phyloP scores from a whole-genome alignment of 495 filamentous ascomycete genomes.

The Choiromyces venosus region DNA sequence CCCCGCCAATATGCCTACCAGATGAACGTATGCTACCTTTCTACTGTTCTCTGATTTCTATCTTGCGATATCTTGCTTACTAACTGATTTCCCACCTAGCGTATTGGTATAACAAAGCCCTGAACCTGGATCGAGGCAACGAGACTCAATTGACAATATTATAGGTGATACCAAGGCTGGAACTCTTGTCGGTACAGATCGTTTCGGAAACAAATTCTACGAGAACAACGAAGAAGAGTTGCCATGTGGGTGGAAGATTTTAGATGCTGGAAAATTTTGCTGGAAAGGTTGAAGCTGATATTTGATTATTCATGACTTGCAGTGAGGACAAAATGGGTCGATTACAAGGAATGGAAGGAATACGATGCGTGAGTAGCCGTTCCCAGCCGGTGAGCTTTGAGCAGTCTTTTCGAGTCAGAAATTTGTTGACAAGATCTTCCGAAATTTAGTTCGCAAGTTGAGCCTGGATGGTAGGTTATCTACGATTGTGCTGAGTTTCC shows the following conservation, averaged over 20 bases:
- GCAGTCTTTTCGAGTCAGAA: neutral
- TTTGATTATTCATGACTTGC: neutral
- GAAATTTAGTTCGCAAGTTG: conserved; percentile 63
- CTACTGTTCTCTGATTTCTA: conserved; percentile 4
- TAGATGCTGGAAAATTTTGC: neutral
- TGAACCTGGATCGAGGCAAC: too few relatives aligned
- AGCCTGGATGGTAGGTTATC: conserved; percentile 74
- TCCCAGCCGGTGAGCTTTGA: neutral
- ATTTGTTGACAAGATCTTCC: conserved; percentile 1
- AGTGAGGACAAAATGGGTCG: conserved; percentile 98
- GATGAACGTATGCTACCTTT: conserved; percentile 66
- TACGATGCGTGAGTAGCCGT: conserved; percentile 69
- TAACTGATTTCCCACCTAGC: conserved; percentile 21
- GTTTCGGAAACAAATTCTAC: conserved; percentile 94
- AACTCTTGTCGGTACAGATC: conserved; percentile 74
- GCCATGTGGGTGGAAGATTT: conserved; percentile 60
- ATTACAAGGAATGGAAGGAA: conserved; percentile 77
- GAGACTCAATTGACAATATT: conserved; percentile 27
- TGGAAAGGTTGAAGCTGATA: neutral
- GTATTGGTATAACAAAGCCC: conserved; percentile 29
- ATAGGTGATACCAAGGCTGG: conserved; percentile 95
- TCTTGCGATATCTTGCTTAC: conserved; percentile 1
- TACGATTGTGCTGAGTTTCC: conserved; percentile 4
- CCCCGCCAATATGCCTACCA: conserved; percentile 88
- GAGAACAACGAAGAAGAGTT: conserved; percentile 91